These are phyloP conservation scores for Pythium brachiatum DNA, from an alignment of 352 stramenopile species.

Conservation along the genomic window DNA sequence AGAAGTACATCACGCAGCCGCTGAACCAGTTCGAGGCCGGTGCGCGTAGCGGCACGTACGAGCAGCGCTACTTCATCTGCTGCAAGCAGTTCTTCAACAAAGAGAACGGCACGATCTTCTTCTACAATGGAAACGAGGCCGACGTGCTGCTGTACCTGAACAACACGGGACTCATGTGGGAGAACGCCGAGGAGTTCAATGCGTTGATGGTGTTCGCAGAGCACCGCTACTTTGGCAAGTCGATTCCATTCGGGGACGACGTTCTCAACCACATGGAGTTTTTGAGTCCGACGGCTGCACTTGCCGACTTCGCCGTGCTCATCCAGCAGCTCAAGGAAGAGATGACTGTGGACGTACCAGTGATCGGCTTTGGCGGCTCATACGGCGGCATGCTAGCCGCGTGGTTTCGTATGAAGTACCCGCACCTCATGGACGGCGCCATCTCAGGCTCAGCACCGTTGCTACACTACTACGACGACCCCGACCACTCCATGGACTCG, in stretches of 20 bases:
- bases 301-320: constrained; percentile 71
- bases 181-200: constrained; percentile 58
- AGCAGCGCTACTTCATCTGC: constrained; percentile 74
- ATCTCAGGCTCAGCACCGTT: constrained; percentile 67
- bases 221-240: constrained; percentile 76
- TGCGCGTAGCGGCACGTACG: constrained; percentile 30
- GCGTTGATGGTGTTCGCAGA: constrained; percentile 71
- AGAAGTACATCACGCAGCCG: constrained; percentile 40
- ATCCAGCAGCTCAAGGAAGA: constrained; percentile 44
- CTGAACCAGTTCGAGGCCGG: constrained; percentile 47
- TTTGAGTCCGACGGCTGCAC: constrained; percentile 74
- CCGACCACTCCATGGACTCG: constrained; percentile 34
- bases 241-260: constrained; percentile 49
- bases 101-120: constrained; percentile 48
- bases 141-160: constrained; percentile 60
- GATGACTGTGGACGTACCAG: constrained; percentile 36
- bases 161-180: constrained; percentile 68
- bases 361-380: constrained; percentile 69
- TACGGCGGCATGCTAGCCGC: constrained; percentile 75
- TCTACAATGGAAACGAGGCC: constrained; percentile 75
- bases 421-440: constrained; percentile 59
- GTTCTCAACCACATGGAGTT: constrained; percentile 61
- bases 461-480: constrained; percentile 50
- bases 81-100: constrained; percentile 44
- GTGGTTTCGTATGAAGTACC: constrained; percentile 76